These are phyloP conservation scores for Pittosporum tobira DNA, from an alignment of 129 eudicot genomes.

Conservation along the genomic window DNA sequence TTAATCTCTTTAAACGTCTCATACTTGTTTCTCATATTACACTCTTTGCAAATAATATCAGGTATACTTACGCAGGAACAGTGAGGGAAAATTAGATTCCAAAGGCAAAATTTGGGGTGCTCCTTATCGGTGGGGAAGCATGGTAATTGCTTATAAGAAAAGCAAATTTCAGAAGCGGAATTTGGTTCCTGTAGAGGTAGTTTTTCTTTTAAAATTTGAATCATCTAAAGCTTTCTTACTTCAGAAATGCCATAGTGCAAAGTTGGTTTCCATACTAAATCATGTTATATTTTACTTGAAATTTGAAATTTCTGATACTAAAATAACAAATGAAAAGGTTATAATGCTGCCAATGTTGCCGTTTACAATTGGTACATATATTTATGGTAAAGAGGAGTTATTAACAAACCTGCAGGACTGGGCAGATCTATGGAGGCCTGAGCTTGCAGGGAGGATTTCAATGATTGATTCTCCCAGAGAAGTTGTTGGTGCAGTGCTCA, in stretches of 20 bases:
- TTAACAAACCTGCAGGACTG: constrained; percentile 61
- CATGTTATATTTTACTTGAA: background rate
- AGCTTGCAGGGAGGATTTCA: constrained; percentile 80
- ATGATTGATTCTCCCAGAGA: constrained; percentile 96
- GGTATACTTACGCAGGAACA: constrained; percentile 91
- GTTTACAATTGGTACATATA: background rate
- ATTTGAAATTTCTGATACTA: background rate
- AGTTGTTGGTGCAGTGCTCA: constrained; percentile 80
- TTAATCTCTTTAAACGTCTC: background rate
- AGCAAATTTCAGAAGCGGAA: constrained; percentile 65
- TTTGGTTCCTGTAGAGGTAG: constrained; percentile 80
- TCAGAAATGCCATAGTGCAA: background rate
- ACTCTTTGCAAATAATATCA: constrained; percentile 39
- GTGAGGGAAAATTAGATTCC: constrained; percentile 65
- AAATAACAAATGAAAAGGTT: background rate
- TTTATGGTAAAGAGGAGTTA: background rate
- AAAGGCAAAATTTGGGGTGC: constrained; percentile 71
- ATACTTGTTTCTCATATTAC: background rate
- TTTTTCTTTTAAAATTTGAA: background rate
- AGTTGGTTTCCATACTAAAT: background rate
- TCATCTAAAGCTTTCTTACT: background rate
- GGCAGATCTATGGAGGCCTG: constrained; percentile 94
- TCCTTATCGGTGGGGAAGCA: constrained; percentile 99
- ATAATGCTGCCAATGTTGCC: no score
- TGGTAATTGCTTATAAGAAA: constrained; percentile 87